phyloP scores from a whole-genome alignment of 805 yeast species.

The Hanseniaspora meyeri region DNA sequence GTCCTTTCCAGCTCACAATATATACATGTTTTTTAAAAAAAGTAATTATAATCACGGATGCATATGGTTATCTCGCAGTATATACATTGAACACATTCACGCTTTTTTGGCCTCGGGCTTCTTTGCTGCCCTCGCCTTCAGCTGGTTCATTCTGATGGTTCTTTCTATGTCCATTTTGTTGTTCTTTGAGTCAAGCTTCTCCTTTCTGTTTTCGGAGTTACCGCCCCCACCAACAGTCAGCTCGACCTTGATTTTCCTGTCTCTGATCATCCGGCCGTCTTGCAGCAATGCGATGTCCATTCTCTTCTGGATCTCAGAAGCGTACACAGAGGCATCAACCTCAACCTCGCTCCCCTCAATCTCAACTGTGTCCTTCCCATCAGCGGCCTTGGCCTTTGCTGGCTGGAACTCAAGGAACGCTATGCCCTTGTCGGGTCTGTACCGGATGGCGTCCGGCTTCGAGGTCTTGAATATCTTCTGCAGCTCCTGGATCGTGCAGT shows the following conservation, averaged over 20 bases:
- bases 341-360: conserved; percentile 11
- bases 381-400: conserved; percentile 27
- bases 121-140: conserved; percentile 28
- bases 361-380: conserved; percentile 14
- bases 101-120: neutral
- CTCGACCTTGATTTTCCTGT: conserved; percentile 83
- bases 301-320: conserved; percentile 50
- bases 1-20: neutral
- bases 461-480: conserved; percentile 59
- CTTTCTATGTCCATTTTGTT: conserved; percentile 62
- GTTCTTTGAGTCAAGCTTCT: conserved; percentile 70
- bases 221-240: conserved; percentile 98
- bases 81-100: neutral
- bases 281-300: conserved; percentile 76
- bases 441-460: conserved; percentile 62
- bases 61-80: too few relatives aligned
- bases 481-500: conserved; percentile 49
- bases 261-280: conserved; percentile 61
- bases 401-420: conserved; percentile 78
- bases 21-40: too few relatives aligned
- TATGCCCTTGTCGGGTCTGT: conserved; percentile 77
- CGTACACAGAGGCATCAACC: conserved; percentile 1
- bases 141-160: conserved; percentile 40
- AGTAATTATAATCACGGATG: neutral
- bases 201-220: conserved; percentile 53